A percentile compares a stretch with the other conserved stretches of the same genome.
phyloP scores from a whole-genome alignment of 345 rosid genomes.

The Microcos paniculata region DNA sequence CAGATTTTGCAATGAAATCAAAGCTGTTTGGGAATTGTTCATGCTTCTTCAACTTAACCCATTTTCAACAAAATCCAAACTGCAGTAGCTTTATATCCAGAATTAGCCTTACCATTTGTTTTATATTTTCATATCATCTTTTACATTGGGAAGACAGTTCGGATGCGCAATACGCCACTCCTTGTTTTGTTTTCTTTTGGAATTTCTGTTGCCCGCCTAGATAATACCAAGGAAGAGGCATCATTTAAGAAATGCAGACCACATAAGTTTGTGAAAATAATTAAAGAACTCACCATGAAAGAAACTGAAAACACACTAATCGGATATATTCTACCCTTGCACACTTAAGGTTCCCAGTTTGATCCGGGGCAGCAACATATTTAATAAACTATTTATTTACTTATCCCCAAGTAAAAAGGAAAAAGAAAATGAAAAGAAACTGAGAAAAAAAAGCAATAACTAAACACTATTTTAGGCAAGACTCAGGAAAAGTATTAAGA shows the following conservation, averaged over 20 bases:
- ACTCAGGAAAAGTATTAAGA: background rate
- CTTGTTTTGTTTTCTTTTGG: no score
- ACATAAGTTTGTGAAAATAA: background rate
- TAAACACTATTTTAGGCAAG: background rate
- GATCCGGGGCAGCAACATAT: background rate
- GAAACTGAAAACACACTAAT: background rate
- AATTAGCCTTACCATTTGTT: no score
- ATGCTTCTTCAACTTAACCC: no score
- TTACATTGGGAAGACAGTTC: no score
- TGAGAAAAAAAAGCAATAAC: background rate
- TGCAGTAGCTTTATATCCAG: no score
- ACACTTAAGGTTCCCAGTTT: background rate
- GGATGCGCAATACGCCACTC: no score
- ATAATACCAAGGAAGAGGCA: background rate
- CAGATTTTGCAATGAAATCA: no score
- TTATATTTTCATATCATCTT: no score
- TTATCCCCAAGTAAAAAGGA: background rate
- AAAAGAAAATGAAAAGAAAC: background rate
- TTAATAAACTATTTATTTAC: background rate
- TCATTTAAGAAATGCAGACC: background rate
- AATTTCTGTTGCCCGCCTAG: no score
- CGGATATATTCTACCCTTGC: background rate
- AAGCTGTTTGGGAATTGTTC: no score
- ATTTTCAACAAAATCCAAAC: background rate
- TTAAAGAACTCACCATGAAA: background rate